These are phyloP conservation scores for Colletotrichum destructivum DNA, from an alignment of 2,329 filamentous ascomycete genomes.

Conservation along the genomic window DNA sequence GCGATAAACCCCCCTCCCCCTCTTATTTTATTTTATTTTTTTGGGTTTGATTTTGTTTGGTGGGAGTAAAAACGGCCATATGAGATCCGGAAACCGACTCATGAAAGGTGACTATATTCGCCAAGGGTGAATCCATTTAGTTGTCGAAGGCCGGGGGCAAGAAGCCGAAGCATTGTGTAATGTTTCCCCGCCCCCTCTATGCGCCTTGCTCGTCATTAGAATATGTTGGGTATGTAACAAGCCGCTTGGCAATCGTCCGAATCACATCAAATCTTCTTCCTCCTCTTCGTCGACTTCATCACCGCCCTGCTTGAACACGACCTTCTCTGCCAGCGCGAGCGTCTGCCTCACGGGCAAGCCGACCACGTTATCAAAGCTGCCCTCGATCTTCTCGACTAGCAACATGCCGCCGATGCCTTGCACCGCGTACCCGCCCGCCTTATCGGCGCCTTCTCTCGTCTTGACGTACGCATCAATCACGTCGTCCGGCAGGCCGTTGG, in stretches of 20 bases:
- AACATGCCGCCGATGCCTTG: constrained; percentile 91
- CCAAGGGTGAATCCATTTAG: not conserved
- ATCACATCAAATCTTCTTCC: constrained; percentile 54
- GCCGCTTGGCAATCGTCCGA: not conserved
- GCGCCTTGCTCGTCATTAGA: not conserved
- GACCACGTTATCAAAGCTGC: constrained; percentile 93
- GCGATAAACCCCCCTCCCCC: not conserved
- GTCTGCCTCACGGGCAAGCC: constrained; percentile 87
- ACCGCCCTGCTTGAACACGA: constrained; percentile 82
- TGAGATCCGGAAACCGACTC: not conserved
- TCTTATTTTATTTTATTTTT: no score
- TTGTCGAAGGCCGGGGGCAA: not conserved
- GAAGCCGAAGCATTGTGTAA: not conserved
- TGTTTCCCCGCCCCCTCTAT: not conserved
- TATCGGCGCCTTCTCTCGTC: constrained; percentile 94
- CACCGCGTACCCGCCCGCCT: constrained; percentile 95
- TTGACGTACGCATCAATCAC: constrained; percentile 84
- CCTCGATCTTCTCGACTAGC: constrained; percentile 90
- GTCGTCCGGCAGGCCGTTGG: constrained; percentile 78
- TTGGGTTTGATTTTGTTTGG: no score
- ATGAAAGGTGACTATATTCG: not conserved
- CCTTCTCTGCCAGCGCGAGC: constrained; percentile 87
- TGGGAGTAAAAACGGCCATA: not conserved
- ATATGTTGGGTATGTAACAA: not conserved
- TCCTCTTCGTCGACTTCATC: constrained; percentile 68